Conservation (phyloP, 2,329 filamentous ascomycete genomes). For the Hysterium pulicare region DNA sequence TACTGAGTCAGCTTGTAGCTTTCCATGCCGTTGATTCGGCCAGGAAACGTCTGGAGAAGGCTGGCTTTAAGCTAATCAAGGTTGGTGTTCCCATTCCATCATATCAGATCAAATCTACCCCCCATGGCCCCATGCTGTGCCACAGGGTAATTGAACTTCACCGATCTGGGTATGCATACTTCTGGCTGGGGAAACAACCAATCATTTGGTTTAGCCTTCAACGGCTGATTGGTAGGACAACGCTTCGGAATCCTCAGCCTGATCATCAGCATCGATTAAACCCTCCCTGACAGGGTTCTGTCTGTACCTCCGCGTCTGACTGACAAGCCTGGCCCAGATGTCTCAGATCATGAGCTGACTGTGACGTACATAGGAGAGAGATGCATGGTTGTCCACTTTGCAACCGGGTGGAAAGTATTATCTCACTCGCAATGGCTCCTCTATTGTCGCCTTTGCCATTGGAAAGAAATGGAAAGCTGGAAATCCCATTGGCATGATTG, state of each 20-base stretch:
- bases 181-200: not conserved
- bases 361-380: constrained; percentile 61
- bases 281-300: too few species aligned
- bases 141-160: not conserved
- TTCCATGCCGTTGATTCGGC: constrained; percentile 89
- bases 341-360: not conserved
- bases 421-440: constrained; percentile 88
- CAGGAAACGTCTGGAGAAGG: constrained; percentile 70
- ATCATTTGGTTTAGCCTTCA: not conserved
- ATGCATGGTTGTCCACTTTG: constrained; percentile 78
- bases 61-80: constrained; percentile 82
- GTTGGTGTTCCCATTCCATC: constrained; percentile 34
- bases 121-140: not conserved
- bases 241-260: too few species aligned
- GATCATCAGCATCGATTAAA: too few species aligned
- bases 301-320: too few species aligned
- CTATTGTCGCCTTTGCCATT: constrained; percentile 88
- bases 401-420: constrained; percentile 92
- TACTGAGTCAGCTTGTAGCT: too few species aligned
- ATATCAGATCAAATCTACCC: not conserved
- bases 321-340: not conserved
- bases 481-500: constrained; percentile 87
- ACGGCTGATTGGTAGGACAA: too few species aligned
- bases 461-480: constrained; percentile 88
- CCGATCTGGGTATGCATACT: not conserved